Percentiles rank a stretch among this genome's conserved stretches.
phyloP scores from a whole-genome alignment of 1,284 basidiomycete species.

The Austropuccinia psidii region DNA sequence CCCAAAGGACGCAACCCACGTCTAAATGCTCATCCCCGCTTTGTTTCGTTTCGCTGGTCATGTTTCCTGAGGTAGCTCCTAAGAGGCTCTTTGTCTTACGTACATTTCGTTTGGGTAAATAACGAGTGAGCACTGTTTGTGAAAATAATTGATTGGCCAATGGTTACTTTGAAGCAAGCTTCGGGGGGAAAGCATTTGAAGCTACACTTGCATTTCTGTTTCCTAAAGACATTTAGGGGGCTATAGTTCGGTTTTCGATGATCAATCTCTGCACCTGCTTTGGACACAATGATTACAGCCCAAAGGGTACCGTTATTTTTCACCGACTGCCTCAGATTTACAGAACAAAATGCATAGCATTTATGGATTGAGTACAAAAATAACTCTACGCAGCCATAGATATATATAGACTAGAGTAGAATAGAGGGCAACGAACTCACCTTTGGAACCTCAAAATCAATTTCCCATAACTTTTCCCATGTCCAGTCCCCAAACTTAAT shows the following conservation, averaged over 20 bases:
- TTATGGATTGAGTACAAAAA: neutral
- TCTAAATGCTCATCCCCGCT: slow-evolving; percentile 32
- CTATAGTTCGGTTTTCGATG: slow-evolving; percentile 56
- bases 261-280: slow-evolving; percentile 59
- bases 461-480: slow-evolving; percentile 59
- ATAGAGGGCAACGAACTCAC: slow-evolving; percentile 50
- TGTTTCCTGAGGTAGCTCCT: slow-evolving; percentile 43
- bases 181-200: neutral
- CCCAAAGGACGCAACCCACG: neutral
- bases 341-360: neutral
- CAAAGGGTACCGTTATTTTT: slow-evolving; percentile 67
- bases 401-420: neutral
- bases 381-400: neutral
- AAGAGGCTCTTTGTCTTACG: slow-evolving; percentile 79
- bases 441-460: slow-evolving; percentile 64
- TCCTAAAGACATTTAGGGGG: slow-evolving; percentile 59
- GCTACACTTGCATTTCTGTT: slow-evolving; percentile 63
- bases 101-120: slow-evolving; percentile 62
- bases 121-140: slow-evolving; percentile 68
- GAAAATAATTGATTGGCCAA: slow-evolving; percentile 36
- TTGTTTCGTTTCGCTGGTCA: slow-evolving; percentile 43
- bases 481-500: slow-evolving; percentile 75
- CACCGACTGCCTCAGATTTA: no score
- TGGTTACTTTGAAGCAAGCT: neutral
- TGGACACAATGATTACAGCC: slow-evolving; percentile 75